phyloP scores from a whole-genome alignment of 768 basidiomycete genomes.

The Hygrophorus pudorinus region DNA sequence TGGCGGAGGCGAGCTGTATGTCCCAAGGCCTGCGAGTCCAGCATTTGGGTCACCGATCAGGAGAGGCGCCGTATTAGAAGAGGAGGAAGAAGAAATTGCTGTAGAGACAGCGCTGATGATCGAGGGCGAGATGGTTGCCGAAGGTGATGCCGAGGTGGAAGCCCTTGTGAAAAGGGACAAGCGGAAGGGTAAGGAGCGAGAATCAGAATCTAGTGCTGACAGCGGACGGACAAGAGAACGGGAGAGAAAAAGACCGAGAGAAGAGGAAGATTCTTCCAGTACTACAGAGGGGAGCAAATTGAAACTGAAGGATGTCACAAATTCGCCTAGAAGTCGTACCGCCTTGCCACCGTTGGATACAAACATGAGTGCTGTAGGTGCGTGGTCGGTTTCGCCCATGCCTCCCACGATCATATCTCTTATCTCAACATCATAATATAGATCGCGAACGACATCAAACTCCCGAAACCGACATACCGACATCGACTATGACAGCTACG shows the following conservation, averaged over 20 bases:
- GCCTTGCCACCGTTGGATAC: constrained; percentile 4
- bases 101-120: constrained; percentile 20
- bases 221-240: constrained; percentile 22
- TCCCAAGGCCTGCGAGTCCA: constrained; percentile 54
- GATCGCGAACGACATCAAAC: constrained; percentile 3
- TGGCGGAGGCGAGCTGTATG: constrained; percentile 19
- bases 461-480: not conserved
- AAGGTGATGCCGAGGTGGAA: constrained; percentile 23
- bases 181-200: constrained; percentile 10
- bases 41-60: constrained; percentile 58
- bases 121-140: constrained; percentile 11
- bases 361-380: constrained; percentile 6
- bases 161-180: constrained; percentile 13
- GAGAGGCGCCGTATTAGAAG: constrained; percentile 43
- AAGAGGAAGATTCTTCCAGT: constrained; percentile 15
- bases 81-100: constrained; percentile 39
- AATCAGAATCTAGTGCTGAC: constrained; percentile 14
- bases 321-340: constrained; percentile 29
- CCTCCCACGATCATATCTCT: constrained; percentile 1
- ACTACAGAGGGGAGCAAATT: constrained; percentile 29
- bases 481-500: not conserved
- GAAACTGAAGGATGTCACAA: constrained; percentile 58
- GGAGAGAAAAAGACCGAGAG: constrained; percentile 31
- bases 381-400: constrained; percentile 7
- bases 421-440: not conserved